phyloP scores from a whole-genome alignment of 768 basidiomycete species.

The Phaffia tasmanica region DNA sequence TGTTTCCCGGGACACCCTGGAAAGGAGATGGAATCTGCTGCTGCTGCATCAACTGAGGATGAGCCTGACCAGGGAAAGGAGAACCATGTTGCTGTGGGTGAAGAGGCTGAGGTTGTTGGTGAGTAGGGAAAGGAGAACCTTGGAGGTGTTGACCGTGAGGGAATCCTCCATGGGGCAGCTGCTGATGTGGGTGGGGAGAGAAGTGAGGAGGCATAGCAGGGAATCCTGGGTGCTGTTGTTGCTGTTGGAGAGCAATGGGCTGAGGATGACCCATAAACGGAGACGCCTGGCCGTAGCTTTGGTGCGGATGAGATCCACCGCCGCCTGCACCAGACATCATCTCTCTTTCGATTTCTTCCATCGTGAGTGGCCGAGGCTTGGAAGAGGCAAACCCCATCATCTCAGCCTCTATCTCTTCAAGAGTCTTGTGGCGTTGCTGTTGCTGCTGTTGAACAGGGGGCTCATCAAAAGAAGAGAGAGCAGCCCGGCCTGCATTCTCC shows the following conservation, averaged over 20 bases:
- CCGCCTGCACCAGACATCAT: slow-evolving; percentile 29
- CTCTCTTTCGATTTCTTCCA: slow-evolving; percentile 40
- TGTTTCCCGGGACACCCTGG: too few species aligned
- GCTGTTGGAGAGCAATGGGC: slow-evolving; percentile 18
- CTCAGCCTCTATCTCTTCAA: slow-evolving; percentile 37
- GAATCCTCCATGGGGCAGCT: background rate
- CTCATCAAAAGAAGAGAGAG: slow-evolving; percentile 16
- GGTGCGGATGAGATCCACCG: slow-evolving; percentile 51
- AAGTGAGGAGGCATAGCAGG: background rate
- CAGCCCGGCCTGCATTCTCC: slow-evolving; percentile 7
- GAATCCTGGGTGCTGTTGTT: slow-evolving; percentile 11
- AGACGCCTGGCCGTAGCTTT: slow-evolving; percentile 40
- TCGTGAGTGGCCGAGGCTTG: slow-evolving; percentile 34
- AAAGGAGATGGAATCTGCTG: too few species aligned
- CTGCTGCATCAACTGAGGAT: too few species aligned
- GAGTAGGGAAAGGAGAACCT: too few species aligned
- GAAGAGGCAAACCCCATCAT: slow-evolving; percentile 26
- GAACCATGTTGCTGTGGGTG: too few species aligned
- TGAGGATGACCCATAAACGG: slow-evolving; percentile 13
- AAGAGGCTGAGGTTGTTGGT: too few species aligned
- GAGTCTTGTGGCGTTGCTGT: slow-evolving; percentile 27
- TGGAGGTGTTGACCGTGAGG: too few species aligned
- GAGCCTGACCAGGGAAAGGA: too few species aligned
- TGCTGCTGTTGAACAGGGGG: slow-evolving; percentile 5
- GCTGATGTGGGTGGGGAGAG: background rate